Evolutionary conservation across 2,329 filamentous ascomycete species (phyloP).

Genomic region (Chrysoporthe deuterocubensis): DNA sequence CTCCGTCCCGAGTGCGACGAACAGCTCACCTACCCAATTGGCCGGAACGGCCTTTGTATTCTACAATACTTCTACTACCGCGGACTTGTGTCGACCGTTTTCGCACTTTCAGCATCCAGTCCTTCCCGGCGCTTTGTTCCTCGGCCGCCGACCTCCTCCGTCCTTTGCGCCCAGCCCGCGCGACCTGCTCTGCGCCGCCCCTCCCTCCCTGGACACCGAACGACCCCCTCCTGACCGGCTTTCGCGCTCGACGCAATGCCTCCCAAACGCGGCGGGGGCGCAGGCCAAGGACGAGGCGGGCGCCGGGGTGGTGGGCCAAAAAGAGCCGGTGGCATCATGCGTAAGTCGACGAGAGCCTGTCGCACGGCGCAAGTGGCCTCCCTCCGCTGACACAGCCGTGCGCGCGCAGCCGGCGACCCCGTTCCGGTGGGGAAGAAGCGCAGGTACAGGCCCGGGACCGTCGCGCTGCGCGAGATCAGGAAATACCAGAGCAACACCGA

Average conservation of each 20-base stretch:
- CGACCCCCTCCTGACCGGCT: neutral
- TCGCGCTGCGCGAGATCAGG: slow-evolving; percentile 89
- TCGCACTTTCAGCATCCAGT: neutral
- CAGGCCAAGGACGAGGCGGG: neutral
- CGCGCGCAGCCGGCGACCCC: slow-evolving; percentile 69
- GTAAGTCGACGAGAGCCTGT: slow-evolving; percentile 36
- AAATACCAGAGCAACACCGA: slow-evolving; percentile 89
- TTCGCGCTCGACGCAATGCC: neutral
- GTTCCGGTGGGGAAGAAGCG: slow-evolving; percentile 64
- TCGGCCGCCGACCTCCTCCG: neutral
- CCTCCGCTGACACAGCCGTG: slow-evolving; percentile 32
- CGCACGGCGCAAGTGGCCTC: slow-evolving; percentile 3
- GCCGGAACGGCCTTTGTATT: neutral
- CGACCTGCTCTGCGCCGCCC: slow-evolving; percentile 21
- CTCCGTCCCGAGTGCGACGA: neutral
- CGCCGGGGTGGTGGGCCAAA: slow-evolving; percentile 10
- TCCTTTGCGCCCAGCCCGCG: slow-evolving; percentile 24
- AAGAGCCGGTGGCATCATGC: slow-evolving; percentile 47
- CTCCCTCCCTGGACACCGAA: neutral
- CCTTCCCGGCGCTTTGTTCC: neutral
- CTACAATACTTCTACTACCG: neutral
- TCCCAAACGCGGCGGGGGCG: slow-evolving; percentile 3
- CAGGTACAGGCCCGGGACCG: slow-evolving; percentile 78
- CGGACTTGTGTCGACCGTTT: neutral
- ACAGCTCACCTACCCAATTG: neutral